These are phyloP conservation scores for Rhynchospora tenuis DNA, from an alignment of 176 grass and related monocot genomes.

Conservation along the genomic window DNA sequence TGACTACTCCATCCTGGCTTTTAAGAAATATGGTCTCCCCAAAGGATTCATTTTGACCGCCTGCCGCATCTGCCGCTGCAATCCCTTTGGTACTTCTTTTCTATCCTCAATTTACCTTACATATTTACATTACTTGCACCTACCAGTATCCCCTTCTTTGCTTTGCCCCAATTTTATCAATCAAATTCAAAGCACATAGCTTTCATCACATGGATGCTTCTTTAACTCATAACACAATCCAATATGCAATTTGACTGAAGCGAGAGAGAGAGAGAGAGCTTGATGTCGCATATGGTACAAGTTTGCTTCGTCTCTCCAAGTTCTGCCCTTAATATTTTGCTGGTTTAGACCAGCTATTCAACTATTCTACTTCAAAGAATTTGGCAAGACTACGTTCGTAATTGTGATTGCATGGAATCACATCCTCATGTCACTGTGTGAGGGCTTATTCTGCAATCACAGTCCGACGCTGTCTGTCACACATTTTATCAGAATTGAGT, in stretches of 20 bases:
- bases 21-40: conserved; percentile 56
- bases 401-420: neutral
- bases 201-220: no score
- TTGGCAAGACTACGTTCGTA: neutral
- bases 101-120: neutral
- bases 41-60: conserved; percentile 72
- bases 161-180: no score
- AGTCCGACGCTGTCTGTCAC: neutral
- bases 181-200: no score
- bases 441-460: no score
- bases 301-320: neutral
- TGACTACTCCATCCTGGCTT: conserved; percentile 76
- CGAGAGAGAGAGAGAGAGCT: no score
- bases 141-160: neutral
- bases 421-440: neutral
- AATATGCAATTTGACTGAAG: no score
- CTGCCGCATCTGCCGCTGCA: conserved; percentile 74
- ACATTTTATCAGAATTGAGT: neutral
- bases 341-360: neutral
- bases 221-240: no score
- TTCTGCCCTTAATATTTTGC: neutral
- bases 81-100: conserved; percentile 55
- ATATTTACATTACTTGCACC: no score
- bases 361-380: neutral
- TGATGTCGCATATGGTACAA: no score